phyloP scores from a whole-genome alignment of 2,329 filamentous ascomycete genomes.

The Aspergillus caelatus region DNA sequence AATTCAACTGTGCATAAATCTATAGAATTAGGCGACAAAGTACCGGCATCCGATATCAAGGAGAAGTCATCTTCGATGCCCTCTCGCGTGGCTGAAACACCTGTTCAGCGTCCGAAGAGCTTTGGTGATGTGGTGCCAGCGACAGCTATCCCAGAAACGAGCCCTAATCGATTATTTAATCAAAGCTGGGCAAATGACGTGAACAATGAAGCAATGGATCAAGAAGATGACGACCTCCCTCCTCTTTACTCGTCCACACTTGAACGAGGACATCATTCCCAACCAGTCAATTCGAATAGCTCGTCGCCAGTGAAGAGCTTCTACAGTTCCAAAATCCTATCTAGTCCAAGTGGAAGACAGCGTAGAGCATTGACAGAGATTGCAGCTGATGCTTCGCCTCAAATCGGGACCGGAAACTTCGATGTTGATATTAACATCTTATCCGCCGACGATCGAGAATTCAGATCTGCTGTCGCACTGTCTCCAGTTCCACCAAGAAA shows the following conservation, averaged over 20 bases:
- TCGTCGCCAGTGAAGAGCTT: slow-evolving; percentile 31
- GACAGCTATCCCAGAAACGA: slow-evolving; percentile 44
- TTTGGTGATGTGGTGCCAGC: slow-evolving; percentile 31
- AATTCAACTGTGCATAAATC: slow-evolving; percentile 14
- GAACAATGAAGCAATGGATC: slow-evolving; percentile 29
- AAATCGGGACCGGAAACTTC: slow-evolving; percentile 32
- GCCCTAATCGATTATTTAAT: slow-evolving; percentile 31
- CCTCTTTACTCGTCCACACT: slow-evolving; percentile 29
- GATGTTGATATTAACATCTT: slow-evolving; percentile 43
- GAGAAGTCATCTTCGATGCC: slow-evolving; percentile 42
- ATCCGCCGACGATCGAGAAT: slow-evolving; percentile 44
- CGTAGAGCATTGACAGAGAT: slow-evolving; percentile 46
- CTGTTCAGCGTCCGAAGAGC: slow-evolving; percentile 29
- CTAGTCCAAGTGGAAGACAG: slow-evolving; percentile 42
- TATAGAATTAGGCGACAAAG: slow-evolving; percentile 10
- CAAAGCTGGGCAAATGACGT: slow-evolving; percentile 26
- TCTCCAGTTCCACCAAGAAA: slow-evolving; percentile 40
- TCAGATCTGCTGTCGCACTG: slow-evolving; percentile 36
- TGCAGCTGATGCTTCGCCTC: slow-evolving; percentile 45
- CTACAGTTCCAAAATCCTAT: slow-evolving; percentile 34
- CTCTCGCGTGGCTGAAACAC: slow-evolving; percentile 45
- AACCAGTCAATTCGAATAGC: slow-evolving; percentile 22
- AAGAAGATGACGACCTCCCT: slow-evolving; percentile 44
- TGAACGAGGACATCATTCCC: slow-evolving; percentile 23
- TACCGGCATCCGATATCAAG: slow-evolving; percentile 15